These are phyloP conservation scores for Penicillium freii DNA, from an alignment of 2,329 filamentous ascomycete species.

Conservation along the genomic window DNA sequence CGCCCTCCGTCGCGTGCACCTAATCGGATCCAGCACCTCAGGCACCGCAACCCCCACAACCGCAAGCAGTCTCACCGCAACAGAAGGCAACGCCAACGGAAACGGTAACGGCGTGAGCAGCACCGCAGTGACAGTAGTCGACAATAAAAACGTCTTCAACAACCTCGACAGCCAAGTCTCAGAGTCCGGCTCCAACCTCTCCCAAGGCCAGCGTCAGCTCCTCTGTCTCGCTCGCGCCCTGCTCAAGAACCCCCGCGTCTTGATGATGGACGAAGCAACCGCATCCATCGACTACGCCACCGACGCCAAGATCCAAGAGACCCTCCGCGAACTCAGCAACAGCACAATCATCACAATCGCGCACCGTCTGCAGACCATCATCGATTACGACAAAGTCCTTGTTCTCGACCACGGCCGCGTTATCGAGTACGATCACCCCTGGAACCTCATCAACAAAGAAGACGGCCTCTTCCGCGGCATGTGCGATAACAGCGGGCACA, in stretches of 20 bases:
- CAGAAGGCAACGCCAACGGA: slow-evolving; percentile 17
- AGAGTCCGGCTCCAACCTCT: slow-evolving; percentile 91
- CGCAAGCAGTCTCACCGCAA: slow-evolving; percentile 27
- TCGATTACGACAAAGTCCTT: slow-evolving; percentile 96
- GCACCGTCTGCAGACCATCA: slow-evolving; percentile 92
- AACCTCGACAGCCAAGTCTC: slow-evolving; percentile 80
- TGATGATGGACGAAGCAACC: slow-evolving; percentile 99
- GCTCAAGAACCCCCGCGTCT: slow-evolving; percentile 83
- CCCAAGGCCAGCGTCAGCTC: slow-evolving; percentile 92
- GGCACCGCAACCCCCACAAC: slow-evolving; percentile 37
- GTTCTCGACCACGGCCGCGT: slow-evolving; percentile 87
- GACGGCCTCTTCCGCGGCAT: slow-evolving; percentile 65
- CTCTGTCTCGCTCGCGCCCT: slow-evolving; percentile 90
- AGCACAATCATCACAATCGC: slow-evolving; percentile 97
- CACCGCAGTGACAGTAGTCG: slow-evolving; percentile 38
- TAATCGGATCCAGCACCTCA: slow-evolving; percentile 58
- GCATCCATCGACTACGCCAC: slow-evolving; percentile 97
- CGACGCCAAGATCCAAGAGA: slow-evolving; percentile 93
- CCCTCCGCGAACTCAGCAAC: slow-evolving; percentile 80
- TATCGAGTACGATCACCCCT: slow-evolving; percentile 87
- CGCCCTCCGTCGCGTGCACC: slow-evolving; percentile 80
- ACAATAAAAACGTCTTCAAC: slow-evolving; percentile 93
- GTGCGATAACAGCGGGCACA: slow-evolving; percentile 67
- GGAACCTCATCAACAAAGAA: slow-evolving; percentile 70
- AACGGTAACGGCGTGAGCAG: slow-evolving; percentile 22